Conservation (phyloP, 1,284 basidiomycete genomes). For the Phenoliferia sp. region DNA sequence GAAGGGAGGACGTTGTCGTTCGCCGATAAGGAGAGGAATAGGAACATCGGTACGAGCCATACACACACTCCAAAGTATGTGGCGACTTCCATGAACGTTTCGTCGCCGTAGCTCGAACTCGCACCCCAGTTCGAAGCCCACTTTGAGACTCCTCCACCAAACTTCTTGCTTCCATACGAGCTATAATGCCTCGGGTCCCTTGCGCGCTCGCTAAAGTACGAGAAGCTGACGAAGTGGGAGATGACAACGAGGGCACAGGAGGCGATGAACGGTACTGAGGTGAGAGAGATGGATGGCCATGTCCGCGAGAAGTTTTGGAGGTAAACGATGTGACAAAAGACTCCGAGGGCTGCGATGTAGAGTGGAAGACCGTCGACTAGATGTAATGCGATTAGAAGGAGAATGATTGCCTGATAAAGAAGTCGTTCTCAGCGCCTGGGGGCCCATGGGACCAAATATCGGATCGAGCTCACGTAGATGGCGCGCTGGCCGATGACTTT, state of each 20-base stretch:
- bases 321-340: slow-evolving; percentile 76
- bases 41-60: slow-evolving; percentile 83
- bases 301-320: slow-evolving; percentile 65
- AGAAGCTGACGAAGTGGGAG: slow-evolving; percentile 94
- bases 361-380: slow-evolving; percentile 69
- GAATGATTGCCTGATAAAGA: slow-evolving; percentile 60
- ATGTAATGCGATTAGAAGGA: slow-evolving; percentile 69
- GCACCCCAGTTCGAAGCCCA: neutral
- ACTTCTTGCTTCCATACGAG: slow-evolving; percentile 14
- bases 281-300: slow-evolving; percentile 87
- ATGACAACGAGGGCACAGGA: slow-evolving; percentile 75
- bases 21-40: slow-evolving; percentile 88
- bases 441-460: neutral
- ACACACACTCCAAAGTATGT: slow-evolving; percentile 89
- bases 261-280: slow-evolving; percentile 71
- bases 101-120: slow-evolving; percentile 15
- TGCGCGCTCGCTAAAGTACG: slow-evolving; percentile 67
- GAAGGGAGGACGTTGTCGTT: slow-evolving; percentile 87
- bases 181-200: slow-evolving; percentile 7
- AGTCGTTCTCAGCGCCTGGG: too few species aligned
- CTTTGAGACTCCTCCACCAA: neutral
- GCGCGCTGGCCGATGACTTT: slow-evolving; percentile 73
- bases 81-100: slow-evolving; percentile 76
- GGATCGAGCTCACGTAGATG: slow-evolving; percentile 61
- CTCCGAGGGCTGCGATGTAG: slow-evolving; percentile 68